Conservation (phyloP, 257 asterid species). For the Marsdenia floribunda region DNA sequence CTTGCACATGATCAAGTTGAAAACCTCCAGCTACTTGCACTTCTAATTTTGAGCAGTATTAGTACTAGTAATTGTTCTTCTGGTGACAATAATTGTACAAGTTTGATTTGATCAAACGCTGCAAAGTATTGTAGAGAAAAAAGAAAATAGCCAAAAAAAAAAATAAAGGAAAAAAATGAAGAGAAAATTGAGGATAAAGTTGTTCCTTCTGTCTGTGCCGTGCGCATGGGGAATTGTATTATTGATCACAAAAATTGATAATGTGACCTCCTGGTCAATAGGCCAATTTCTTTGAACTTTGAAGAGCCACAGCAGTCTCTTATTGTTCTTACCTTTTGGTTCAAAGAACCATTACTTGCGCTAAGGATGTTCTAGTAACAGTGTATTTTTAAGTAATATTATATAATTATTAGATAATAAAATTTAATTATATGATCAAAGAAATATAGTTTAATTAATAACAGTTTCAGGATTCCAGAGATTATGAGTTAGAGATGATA, state of each 20-base stretch:
- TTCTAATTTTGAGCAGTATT: neutral
- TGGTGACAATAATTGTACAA: neutral
- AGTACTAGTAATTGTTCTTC: neutral
- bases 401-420: no score
- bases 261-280: conserved; percentile 40
- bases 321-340: neutral
- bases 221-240: conserved; percentile 18
- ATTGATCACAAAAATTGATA: conserved; percentile 20
- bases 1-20: conserved; percentile 9
- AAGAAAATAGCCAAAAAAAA: neutral
- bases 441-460: no score
- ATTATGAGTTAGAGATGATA: no score
- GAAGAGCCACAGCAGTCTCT: neutral
- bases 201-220: conserved; percentile 22
- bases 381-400: no score
- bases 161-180: neutral
- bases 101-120: neutral
- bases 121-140: neutral
- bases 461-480: no score
- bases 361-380: no score
- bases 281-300: conserved; percentile 9
- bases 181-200: conserved; percentile 28
- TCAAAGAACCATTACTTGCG: neutral
- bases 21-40: neutral
- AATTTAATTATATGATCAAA: no score